phyloP scores from a whole-genome alignment of 2,329 filamentous ascomycete species.

The Neobulgaria alba region DNA sequence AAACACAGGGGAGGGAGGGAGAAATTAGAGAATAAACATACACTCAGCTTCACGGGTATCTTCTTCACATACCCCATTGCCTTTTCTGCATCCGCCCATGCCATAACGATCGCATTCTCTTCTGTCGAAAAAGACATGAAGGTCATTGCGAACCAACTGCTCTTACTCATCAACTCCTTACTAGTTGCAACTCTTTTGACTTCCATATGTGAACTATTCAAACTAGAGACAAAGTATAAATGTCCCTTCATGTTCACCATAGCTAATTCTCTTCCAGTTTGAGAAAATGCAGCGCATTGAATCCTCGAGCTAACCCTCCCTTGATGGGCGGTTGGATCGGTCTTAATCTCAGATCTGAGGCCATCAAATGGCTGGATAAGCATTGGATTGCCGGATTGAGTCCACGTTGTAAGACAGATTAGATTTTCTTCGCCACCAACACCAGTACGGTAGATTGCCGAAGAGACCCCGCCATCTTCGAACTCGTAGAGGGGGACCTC shows the following conservation, averaged over 20 bases:
- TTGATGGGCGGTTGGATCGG: conserved; percentile 24
- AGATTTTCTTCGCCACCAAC: conserved; percentile 29
- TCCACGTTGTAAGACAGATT: conserved; percentile 35
- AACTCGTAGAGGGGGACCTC: conserved; percentile 34
- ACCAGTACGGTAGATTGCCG: conserved; percentile 30
- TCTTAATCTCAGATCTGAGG: conserved; percentile 30
- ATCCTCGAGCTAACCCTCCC: conserved; percentile 33
- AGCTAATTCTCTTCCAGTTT: conserved; percentile 31
- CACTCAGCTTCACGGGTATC: conserved; percentile 19
- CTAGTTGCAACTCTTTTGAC: conserved; percentile 30
- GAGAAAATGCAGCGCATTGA: conserved; percentile 33
- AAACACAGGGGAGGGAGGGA: background rate
- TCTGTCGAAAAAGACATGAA: conserved; percentile 31
- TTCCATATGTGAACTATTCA: conserved; percentile 33
- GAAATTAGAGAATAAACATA: conserved; percentile 6
- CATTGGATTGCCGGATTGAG: conserved; percentile 34
- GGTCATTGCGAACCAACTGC: conserved; percentile 31
- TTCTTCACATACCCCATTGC: conserved; percentile 29
- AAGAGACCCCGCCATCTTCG: conserved; percentile 33
- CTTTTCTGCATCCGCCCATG: conserved; percentile 33
- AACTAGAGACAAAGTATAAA: conserved; percentile 31
- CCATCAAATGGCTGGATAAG: conserved; percentile 33
- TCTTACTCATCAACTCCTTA: conserved; percentile 32
- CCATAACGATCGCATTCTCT: conserved; percentile 32
- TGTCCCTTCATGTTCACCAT: conserved; percentile 35